Evolutionary conservation across 2,329 filamentous ascomycete genomes (phyloP).

Genomic region (Dactylellina drechsleri): DNA sequence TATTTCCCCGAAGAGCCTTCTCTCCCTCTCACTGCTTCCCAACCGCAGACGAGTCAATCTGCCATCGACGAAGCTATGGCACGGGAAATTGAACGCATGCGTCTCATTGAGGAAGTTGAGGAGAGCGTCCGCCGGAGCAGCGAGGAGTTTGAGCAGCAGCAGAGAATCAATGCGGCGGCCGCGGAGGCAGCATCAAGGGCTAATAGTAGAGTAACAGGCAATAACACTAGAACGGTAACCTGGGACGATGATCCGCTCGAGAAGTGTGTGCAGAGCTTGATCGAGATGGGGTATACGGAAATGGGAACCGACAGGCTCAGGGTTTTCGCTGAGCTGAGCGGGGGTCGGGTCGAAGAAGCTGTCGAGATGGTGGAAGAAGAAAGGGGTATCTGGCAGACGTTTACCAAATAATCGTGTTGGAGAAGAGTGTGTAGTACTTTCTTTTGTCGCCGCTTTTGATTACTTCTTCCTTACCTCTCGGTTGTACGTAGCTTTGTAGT

Average conservation of each 20-base stretch:
- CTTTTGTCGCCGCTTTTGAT: background rate
- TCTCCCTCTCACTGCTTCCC: background rate
- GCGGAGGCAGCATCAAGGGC: conserved; percentile 21
- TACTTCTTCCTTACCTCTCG: background rate
- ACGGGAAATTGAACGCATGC: conserved; percentile 44
- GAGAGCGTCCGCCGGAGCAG: conserved; percentile 51
- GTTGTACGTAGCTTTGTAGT: conserved; percentile 1
- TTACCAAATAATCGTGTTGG: conserved; percentile 10
- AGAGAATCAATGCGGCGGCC: conserved; percentile 31
- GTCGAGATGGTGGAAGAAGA: conserved; percentile 58
- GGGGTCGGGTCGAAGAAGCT: conserved; percentile 55
- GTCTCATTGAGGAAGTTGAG: conserved; percentile 50
- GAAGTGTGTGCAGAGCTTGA: conserved; percentile 56
- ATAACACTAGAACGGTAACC: conserved; percentile 4
- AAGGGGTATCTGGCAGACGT: conserved; percentile 54
- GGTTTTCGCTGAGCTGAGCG: conserved; percentile 56
- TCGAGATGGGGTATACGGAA: conserved; percentile 58
- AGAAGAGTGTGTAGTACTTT: background rate
- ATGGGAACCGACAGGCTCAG: conserved; percentile 57
- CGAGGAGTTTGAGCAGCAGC: conserved; percentile 49
- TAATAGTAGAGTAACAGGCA: conserved; percentile 25
- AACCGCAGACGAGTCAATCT: conserved; percentile 44
- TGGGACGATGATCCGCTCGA: conserved; percentile 53
- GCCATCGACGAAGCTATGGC: conserved; percentile 45
- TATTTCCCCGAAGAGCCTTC: conserved; percentile 40